Evolutionary conservation across 208 protist genomes (phyloP).

Genomic region (Crithidia expoeki): DNA sequence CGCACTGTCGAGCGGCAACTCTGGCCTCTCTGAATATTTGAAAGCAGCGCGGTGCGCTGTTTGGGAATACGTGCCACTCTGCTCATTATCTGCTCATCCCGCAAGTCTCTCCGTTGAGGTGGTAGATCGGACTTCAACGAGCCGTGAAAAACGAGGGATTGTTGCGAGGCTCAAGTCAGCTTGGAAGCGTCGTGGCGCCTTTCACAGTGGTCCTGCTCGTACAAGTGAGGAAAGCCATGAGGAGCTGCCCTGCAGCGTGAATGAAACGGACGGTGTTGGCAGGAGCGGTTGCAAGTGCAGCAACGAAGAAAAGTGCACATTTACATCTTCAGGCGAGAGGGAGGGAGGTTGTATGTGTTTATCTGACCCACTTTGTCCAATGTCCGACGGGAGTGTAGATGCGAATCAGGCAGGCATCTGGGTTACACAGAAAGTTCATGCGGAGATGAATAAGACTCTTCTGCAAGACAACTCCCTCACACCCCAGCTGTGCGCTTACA

Average conservation of each 20-base stretch:
- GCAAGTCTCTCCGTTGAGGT: background rate
- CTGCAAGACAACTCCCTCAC: background rate
- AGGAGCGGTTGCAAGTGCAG: too few relatives aligned
- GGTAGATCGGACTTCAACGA: too few relatives aligned
- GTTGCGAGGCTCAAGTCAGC: background rate
- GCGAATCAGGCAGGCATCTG: background rate
- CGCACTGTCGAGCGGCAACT: background rate
- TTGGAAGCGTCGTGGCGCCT: background rate
- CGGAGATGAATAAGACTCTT: background rate
- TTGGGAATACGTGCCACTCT: constrained; percentile 11
- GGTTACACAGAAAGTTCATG: background rate
- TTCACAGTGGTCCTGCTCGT: too few relatives aligned
- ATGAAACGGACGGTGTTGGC: too few relatives aligned
- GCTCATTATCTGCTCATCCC: background rate
- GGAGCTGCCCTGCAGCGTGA: too few relatives aligned
- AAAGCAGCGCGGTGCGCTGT: constrained; percentile 13
- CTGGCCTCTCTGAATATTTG: too few relatives aligned
- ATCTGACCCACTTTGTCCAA: background rate
- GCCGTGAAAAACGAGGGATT: background rate
- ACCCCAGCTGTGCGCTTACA: background rate
- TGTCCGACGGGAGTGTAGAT: background rate
- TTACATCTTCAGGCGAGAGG: too few relatives aligned
- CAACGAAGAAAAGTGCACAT: too few relatives aligned
- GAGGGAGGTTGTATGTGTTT: background rate
- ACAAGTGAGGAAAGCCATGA: too few relatives aligned